Conservation (phyloP, 257 asterid species). For the Voacanga thouarsii region DNA sequence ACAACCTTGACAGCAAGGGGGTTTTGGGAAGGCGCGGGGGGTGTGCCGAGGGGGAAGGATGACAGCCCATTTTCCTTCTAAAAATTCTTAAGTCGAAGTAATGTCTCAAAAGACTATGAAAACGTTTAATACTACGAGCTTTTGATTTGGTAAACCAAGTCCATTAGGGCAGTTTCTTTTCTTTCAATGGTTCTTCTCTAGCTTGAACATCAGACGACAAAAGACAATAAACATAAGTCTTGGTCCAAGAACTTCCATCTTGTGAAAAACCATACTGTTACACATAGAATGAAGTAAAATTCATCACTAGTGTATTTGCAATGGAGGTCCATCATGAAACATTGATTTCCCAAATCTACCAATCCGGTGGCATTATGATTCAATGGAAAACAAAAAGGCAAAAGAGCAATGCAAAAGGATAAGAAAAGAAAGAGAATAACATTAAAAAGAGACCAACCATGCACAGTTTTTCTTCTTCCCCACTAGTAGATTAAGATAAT, state of each 20-base stretch:
- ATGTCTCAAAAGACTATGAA: background rate
- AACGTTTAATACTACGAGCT: background rate
- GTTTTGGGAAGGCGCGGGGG: too few relatives aligned
- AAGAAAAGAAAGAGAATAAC: conserved; percentile 22
- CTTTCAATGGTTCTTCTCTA: background rate
- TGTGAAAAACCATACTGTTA: background rate
- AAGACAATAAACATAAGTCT: background rate
- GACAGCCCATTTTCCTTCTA: background rate
- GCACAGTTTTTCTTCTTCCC: conserved; percentile 15
- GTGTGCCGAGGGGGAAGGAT: too few relatives aligned
- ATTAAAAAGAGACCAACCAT: conserved; percentile 24
- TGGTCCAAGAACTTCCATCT: background rate
- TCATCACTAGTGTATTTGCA: conserved; percentile 11
- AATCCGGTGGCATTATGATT: conserved; percentile 27
- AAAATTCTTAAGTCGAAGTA: background rate
- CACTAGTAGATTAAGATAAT: background rate
- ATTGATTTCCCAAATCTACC: conserved; percentile 27
- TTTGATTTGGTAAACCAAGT: too few relatives aligned
- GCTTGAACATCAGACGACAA: background rate
- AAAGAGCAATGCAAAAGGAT: conserved; percentile 20
- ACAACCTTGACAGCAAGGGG: background rate
- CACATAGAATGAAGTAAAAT: background rate
- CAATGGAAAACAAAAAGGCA: conserved; percentile 25
- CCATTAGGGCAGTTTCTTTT: background rate
- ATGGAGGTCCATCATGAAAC: conserved; percentile 17